Conservation (phyloP, 1,139 yeast genomes). For the Geotrichum aggregatum region DNA sequence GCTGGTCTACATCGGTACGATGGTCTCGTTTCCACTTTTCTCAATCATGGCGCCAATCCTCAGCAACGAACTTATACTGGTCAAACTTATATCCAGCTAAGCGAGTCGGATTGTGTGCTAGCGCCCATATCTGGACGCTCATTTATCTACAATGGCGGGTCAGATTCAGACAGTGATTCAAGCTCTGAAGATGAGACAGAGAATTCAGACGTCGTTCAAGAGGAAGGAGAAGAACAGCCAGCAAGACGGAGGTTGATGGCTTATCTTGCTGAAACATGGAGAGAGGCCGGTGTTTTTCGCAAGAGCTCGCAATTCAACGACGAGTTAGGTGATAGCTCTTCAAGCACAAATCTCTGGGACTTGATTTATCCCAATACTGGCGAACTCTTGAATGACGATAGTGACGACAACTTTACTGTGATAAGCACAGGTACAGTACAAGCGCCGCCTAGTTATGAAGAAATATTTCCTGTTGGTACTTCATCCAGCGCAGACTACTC, state of each 20-base stretch:
- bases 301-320: slow-evolving; percentile 1
- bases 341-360: slow-evolving; percentile 8
- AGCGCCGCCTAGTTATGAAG: slow-evolving; percentile 65
- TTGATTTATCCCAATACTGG: slow-evolving; percentile 19
- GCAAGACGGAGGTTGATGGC: not conserved
- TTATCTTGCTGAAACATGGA: slow-evolving; percentile 11
- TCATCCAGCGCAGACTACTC: slow-evolving; percentile 42
- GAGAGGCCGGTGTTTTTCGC: slow-evolving; percentile 10
- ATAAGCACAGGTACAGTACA: slow-evolving; percentile 22
- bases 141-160: not conserved
- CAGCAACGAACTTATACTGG: slow-evolving; percentile 53
- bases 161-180: not conserved
- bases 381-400: slow-evolving; percentile 6
- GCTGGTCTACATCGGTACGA: slow-evolving; percentile 70
- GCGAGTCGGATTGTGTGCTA: slow-evolving; percentile 36
- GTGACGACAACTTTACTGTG: not conserved
- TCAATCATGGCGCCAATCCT: slow-evolving; percentile 61
- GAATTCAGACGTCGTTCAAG: not conserved
- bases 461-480: slow-evolving; percentile 65
- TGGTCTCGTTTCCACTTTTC: slow-evolving; percentile 50
- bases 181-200: slow-evolving; percentile 36
- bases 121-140: not conserved
- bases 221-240: too few species aligned
- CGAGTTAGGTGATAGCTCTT: too few species aligned
- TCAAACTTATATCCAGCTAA: slow-evolving; percentile 46